Evolutionary conservation across 2,329 filamentous ascomycete species (phyloP).

Genomic region (Calcarisporium arbuscula): DNA sequence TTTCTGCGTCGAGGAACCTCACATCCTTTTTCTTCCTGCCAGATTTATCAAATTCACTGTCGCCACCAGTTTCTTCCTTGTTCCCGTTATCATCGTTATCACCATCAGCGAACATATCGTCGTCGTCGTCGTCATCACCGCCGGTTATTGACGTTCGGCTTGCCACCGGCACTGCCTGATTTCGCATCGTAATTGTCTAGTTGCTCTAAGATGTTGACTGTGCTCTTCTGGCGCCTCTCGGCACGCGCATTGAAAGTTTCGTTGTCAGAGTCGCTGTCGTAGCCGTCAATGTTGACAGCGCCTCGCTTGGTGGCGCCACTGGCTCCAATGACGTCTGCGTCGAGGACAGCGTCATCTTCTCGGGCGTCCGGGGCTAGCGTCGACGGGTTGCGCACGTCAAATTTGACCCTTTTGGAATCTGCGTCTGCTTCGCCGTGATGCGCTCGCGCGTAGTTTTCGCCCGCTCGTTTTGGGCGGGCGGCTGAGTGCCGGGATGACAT

Average conservation of each 20-base stretch:
- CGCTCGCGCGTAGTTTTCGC: slow-evolving; percentile 72
- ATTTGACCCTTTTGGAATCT: slow-evolving; percentile 71
- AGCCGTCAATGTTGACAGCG: slow-evolving; percentile 93
- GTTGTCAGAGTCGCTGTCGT: slow-evolving; percentile 89
- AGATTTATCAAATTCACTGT: slow-evolving; percentile 23
- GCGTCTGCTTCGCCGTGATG: slow-evolving; percentile 56
- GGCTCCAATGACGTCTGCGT: slow-evolving; percentile 88
- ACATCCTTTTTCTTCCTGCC: slow-evolving; percentile 60
- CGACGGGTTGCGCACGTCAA: slow-evolving; percentile 91
- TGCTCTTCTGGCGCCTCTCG: slow-evolving; percentile 46
- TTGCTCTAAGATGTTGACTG: slow-evolving; percentile 44
- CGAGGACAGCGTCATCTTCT: slow-evolving; percentile 66
- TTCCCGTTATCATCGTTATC: slow-evolving; percentile 44
- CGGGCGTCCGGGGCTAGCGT: slow-evolving; percentile 77
- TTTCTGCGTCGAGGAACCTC: slow-evolving; percentile 48
- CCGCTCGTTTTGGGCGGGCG: slow-evolving; percentile 75
- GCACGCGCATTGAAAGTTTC: slow-evolving; percentile 79
- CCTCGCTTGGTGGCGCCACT: slow-evolving; percentile 76
- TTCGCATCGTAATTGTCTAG: slow-evolving; percentile 49
- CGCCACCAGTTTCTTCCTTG: slow-evolving; percentile 22
- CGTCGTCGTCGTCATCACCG: slow-evolving; percentile 48
- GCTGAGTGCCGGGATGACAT: slow-evolving; percentile 55
- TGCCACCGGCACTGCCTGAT: slow-evolving; percentile 27
- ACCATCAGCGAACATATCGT: slow-evolving; percentile 77
- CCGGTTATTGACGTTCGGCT: slow-evolving; percentile 21